Base-by-base conservation (phyloP, 495 filamentous ascomycete genomes). In the Talaromyces stipitatus region DNA sequence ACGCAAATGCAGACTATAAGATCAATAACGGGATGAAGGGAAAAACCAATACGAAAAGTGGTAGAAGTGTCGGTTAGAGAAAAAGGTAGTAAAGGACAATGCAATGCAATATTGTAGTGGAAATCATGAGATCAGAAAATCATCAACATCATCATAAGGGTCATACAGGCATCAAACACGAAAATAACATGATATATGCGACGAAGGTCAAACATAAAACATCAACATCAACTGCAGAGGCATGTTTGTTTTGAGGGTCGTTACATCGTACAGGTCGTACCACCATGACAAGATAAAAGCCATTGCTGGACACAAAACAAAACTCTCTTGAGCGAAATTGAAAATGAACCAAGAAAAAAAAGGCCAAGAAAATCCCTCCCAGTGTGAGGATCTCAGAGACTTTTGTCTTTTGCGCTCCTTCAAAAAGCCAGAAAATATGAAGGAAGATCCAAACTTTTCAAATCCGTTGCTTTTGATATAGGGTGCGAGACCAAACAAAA, bases 121-220 rank as follows among this genome's bases (percentile, higher is more conserved):
- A 46, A 55, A 55, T 51, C 48, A 51, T 47, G 48, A 27, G 24
- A 51, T 4, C 28, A 45, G 26, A 20, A 54, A 43, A 54, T 28
- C 32, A 55, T 43, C 36, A 55, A 38, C 54, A 32, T 45, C 51
- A 41, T 54, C 54, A 46, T 55, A 22, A 55, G n/a, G 54, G 54
- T 55, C 54, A 46, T 55, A 55, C 54, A 55, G 54, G 54, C 54
- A 55, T 55, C 6, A 55, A 55, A 55, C 23, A 41, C n/a, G n/a
- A n/a, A 41, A 41, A 12, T 33, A 33, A 54, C 51, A 54, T 54
- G 51, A 54, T 36, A 32, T 54, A 27, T 54, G 32, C 32, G 24
- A 48, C 20, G 20, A 23, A 48, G 7, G 9, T 18, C 45, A 54
- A 54, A 38, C n/a, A 52, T 2, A 11, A 29, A 29, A 53, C 18